Evolutionary conservation across 2,329 filamentous ascomycete genomes (phyloP).

Genomic region (Arachnomyces sp.): DNA sequence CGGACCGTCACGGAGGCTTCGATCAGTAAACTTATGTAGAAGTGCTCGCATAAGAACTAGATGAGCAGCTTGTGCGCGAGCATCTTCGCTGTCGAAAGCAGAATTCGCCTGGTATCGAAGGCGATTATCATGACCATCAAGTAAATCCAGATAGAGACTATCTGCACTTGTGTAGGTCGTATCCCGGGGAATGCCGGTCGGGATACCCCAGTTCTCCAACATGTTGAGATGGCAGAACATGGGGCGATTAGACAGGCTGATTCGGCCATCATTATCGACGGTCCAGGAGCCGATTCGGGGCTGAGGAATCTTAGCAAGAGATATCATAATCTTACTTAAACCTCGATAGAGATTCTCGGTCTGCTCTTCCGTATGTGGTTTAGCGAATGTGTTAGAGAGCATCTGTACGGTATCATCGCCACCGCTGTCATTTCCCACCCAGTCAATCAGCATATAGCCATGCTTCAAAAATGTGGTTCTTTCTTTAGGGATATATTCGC

Average conservation of each 20-base stretch:
- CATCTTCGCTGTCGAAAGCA: constrained; percentile 3
- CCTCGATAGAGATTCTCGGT: constrained; percentile 13
- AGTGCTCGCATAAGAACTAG: constrained; percentile 22
- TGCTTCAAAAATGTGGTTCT: constrained; percentile 5
- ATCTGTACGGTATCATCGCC: constrained; percentile 3
- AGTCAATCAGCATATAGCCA: constrained; percentile 12
- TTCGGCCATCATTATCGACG: constrained; percentile 14
- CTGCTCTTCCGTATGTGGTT: constrained; percentile 9
- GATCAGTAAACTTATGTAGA: constrained; percentile 19
- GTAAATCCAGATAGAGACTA: constrained; percentile 16
- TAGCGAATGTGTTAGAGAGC: constrained; percentile 6
- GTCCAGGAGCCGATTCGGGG: constrained; percentile 17
- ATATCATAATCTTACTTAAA: constrained; percentile 12
- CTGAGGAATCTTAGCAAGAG: constrained; percentile 9
- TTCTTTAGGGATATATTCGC: constrained; percentile 6
- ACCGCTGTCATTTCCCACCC: constrained; percentile 1
- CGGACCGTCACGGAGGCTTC: constrained; percentile 23
- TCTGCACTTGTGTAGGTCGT: constrained; percentile 17
- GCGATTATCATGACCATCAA: constrained; percentile 18
- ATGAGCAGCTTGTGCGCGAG: constrained; percentile 9
- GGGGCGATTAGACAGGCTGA: constrained; percentile 16
- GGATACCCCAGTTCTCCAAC: constrained; percentile 18
- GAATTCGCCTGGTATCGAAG: constrained; percentile 18
- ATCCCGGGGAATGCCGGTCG: constrained; percentile 14
- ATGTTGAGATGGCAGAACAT: constrained; percentile 13